A percentile compares a stretch with the other conserved stretches of the same genome.
These are phyloP conservation scores for Pterocarpus santalinus DNA, from an alignment of 306 rosid genomes.

Conservation along the genomic window DNA sequence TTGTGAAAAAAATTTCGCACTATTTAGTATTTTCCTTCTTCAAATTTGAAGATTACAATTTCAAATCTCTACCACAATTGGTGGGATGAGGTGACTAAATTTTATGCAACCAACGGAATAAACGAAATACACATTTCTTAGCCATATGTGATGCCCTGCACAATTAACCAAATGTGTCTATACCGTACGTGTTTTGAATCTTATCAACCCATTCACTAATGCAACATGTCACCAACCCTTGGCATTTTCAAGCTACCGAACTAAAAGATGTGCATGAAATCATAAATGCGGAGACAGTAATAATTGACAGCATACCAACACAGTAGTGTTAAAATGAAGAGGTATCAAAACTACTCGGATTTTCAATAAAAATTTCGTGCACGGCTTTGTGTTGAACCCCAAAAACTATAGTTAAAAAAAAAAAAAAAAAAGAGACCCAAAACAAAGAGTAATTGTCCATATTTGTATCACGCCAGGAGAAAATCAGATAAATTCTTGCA, in stretches of 20 bases:
- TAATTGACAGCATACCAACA: conserved; percentile 1
- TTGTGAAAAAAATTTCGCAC: too few species aligned
- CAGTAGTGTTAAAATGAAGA: not conserved
- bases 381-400: not conserved
- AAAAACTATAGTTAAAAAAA: not conserved
- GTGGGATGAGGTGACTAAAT: conserved; percentile 10
- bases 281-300: not conserved
- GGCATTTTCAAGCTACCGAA: conserved; percentile 1
- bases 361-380: not conserved
- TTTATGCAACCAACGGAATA: not conserved
- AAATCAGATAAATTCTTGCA: conserved; percentile 23
- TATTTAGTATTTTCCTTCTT: not conserved
- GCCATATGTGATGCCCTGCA: conserved; percentile 17
- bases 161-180: not conserved
- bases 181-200: not conserved
- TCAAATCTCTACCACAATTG: conserved; percentile 1
- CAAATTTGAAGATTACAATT: not conserved
- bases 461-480: conserved; percentile 29
- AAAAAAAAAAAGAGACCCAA: not conserved
- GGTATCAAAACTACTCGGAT: not conserved
- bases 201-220: not conserved
- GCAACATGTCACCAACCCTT: conserved; percentile 1
- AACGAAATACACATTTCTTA: not conserved
- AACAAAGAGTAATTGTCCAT: not conserved
- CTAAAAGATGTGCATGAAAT: not conserved